Percentiles rank a stretch among this genome's conserved stretches.
Conservation (phyloP, 2,329 filamentous ascomycete species). For the Beauveria sp. region DNA sequence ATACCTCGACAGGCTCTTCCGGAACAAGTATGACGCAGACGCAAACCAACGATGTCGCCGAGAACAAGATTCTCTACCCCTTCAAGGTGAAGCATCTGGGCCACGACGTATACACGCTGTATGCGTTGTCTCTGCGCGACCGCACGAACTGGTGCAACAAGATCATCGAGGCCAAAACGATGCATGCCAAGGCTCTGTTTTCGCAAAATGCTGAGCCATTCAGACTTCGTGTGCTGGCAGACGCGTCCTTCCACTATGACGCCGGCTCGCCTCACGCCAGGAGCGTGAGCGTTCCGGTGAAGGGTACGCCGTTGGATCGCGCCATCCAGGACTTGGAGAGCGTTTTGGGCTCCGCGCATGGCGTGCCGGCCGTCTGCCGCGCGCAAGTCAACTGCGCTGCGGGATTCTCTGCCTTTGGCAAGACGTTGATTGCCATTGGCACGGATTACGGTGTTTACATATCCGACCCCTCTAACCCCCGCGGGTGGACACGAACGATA, state of each 20-base stretch:
- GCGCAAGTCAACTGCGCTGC: conserved; percentile 89
- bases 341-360: conserved; percentile 60
- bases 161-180: conserved; percentile 90
- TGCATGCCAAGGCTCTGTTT: conserved; percentile 79
- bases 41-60: conserved; percentile 52
- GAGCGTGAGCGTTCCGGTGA: conserved; percentile 64
- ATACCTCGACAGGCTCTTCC: conserved; percentile 61
- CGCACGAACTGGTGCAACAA: conserved; percentile 86
- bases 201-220: conserved; percentile 96
- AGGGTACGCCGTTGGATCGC: conserved; percentile 83
- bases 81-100: conserved; percentile 95
- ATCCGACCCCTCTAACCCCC: conserved; percentile 78
- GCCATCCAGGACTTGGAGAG: conserved; percentile 84
- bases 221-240: conserved; percentile 81
- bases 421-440: conserved; percentile 83
- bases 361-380: conserved; percentile 71
- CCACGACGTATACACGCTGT: conserved; percentile 85
- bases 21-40: conserved; percentile 34
- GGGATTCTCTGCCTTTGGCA: conserved; percentile 76
- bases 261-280: conserved; percentile 49
- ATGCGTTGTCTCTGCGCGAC: conserved; percentile 67
- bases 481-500: conserved; percentile 85
- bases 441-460: conserved; percentile 93
- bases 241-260: conserved; percentile 83
- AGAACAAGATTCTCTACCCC: conserved; percentile 81